Base-by-base conservation (phyloP, 176 grass and related monocot species). In the Echinochloa phyllopogon region DNA sequence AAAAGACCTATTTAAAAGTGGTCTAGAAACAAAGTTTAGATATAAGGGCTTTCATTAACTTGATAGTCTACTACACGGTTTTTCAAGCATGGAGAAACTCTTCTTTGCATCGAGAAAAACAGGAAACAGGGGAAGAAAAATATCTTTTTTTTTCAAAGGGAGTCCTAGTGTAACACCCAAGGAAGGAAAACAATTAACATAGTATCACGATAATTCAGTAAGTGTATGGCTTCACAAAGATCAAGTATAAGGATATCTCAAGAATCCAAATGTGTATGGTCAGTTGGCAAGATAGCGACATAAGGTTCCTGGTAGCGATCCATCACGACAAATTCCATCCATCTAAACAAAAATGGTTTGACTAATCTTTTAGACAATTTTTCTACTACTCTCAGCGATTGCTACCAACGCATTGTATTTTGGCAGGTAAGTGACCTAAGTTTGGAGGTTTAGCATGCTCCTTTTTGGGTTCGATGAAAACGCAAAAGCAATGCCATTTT, bases 1-100 rank as follows among this genome's bases (percentile, higher is more conserved):
- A 50, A 86, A 77, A 87, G 86, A 69, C 42, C 21, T 62, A 79
- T 44, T 62, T 24, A 68, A 52, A 80, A 25, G 72, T 82, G 17
- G 65, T 84, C 14, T 81, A 41, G 20, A 38, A 51, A 69, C 37
- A 63, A 27, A 60, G 40, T 39, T 81, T 87, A 82, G 40, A 42
- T 59, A 45, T n/a, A 83, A 64, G 1, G 72, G n/a, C n/a, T 60
- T 40, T 62, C 33, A 53, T 53, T 78, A 88, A 88, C 65, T 23
- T 71, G 53, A 63, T 37, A 88, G 20, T 36, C 41, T 61, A 40
- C 42, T 88, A 65, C 29, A 83, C 70, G 63, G 63, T 21, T 14
- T n/a, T 68, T 62, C 29, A 69, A 20, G 48, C 16, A 87, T 47
- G 60, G n/a, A 72, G 11, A 21, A 10, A 52, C 27, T 52, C 10